Evolutionary conservation across 2,329 filamentous ascomycete genomes (phyloP), one percentile per base, ranked within the genome.

Genomic region (Diaporthe longicolla): DNA sequence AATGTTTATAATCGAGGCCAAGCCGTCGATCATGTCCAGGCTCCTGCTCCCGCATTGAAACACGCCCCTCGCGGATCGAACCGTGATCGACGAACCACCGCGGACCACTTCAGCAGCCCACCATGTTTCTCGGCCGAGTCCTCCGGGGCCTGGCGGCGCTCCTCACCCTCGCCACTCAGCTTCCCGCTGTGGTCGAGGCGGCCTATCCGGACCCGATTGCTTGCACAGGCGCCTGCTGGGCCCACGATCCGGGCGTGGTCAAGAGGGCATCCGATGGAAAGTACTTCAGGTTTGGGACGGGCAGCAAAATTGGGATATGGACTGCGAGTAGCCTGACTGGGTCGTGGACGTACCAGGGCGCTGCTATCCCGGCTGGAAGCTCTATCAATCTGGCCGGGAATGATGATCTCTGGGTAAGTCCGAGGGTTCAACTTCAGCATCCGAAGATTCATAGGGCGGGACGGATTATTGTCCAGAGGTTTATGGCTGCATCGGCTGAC

Each of bases 301-400:
- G 81, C 21, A 81, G 82, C 65, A 79, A 78, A 21, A 83, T 85
- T 72, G 80, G 80, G 21, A 80, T 84, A 45, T 79, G 78, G 35
- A 82, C 80, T 6, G 79, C 83, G 7, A 73, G 78, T 0, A 72
- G 73, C 54, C 76, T 85, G 3, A 75, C 80, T 2, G 83, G 83
- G 0, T 82, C 83, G 19, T 88, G 86, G 86, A 84, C 81, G 0
- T 83, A 83, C 75, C 76, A 81, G 29, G 85, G 85, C 26, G 79
- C 82, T n/a, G 85, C 81, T 5, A 73, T 87, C 35, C 81, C 84
- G 1, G 50, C 65, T 24, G 82, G 82, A 5, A 84, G 83, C 63
- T 82, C 77, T 58, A 86, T 87, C 66, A 78, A 83, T 74, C 78
- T 84, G 26, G 69, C 79, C 1, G 84, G 85, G 1, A 84, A 84